Evolutionary conservation across 2,329 filamentous ascomycete genomes (phyloP).

Genomic region (Neopestalotiopsis rosae): DNA sequence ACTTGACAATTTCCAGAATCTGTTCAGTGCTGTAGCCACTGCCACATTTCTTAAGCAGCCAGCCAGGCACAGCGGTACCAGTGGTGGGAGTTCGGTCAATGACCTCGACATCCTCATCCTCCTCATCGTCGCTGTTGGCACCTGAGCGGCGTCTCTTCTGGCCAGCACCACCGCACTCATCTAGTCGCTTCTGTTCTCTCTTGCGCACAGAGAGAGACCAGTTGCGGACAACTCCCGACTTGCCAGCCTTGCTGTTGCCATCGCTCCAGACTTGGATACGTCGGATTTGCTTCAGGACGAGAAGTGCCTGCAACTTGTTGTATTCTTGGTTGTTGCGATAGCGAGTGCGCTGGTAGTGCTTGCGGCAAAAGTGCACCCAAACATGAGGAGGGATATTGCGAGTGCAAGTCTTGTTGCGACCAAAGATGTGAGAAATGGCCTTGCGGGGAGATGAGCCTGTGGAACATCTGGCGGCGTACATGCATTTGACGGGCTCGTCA

Average conservation of each 20-base stretch:
- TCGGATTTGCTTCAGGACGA: constrained; percentile 67
- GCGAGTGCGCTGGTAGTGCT: constrained; percentile 79
- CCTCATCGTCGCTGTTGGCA: constrained; percentile 40
- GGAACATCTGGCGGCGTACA: constrained; percentile 62
- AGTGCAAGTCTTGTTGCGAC: constrained; percentile 81
- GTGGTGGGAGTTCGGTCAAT: constrained; percentile 23
- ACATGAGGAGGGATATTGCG: constrained; percentile 70
- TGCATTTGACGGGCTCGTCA: constrained; percentile 47
- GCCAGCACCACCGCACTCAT: constrained; percentile 40
- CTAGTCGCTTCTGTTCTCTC: constrained; percentile 65
- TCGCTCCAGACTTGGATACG: constrained; percentile 69
- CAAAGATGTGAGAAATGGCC: constrained; percentile 81
- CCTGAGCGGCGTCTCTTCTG: constrained; percentile 38
- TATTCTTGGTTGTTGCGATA: constrained; percentile 71
- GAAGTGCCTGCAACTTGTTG: constrained; percentile 65
- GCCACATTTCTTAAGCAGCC: constrained; percentile 53
- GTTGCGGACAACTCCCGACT: constrained; percentile 53
- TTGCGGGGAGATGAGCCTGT: constrained; percentile 71
- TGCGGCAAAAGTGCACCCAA: constrained; percentile 81
- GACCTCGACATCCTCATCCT: constrained; percentile 34
- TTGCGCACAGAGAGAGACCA: constrained; percentile 70
- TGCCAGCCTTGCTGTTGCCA: constrained; percentile 44
- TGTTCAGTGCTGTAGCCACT: constrained; percentile 52
- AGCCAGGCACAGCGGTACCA: constrained; percentile 51
- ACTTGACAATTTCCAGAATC: constrained; percentile 53